Percentiles rank a stretch among this genome's conserved stretches.
phyloP scores from a whole-genome alignment of 2,329 filamentous ascomycete species.

The Madurella mycetomatis region DNA sequence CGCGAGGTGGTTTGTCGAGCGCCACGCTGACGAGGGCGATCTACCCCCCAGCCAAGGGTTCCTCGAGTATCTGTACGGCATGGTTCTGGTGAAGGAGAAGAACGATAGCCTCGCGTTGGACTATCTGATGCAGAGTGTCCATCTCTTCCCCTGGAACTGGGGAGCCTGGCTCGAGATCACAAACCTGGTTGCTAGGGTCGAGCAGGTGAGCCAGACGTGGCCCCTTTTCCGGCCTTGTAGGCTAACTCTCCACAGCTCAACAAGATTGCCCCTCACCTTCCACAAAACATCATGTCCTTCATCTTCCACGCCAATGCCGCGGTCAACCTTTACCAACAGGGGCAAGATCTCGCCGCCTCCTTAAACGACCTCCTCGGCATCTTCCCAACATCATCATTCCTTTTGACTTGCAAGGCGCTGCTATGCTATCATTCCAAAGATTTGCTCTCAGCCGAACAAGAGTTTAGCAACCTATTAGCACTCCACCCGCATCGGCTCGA shows the following conservation, averaged over 20 bases:
- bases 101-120: slow-evolving; percentile 80
- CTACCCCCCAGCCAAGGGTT: slow-evolving; percentile 74
- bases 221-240: background rate
- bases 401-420: slow-evolving; percentile 84
- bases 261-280: slow-evolving; percentile 65
- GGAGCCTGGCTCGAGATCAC: slow-evolving; percentile 93
- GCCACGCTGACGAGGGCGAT: slow-evolving; percentile 54
- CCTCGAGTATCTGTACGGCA: slow-evolving; percentile 88
- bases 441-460: slow-evolving; percentile 61
- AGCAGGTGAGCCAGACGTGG: slow-evolving; percentile 60
- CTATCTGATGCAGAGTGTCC: slow-evolving; percentile 83
- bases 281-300: slow-evolving; percentile 86
- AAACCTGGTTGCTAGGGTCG: slow-evolving; percentile 69
- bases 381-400: slow-evolving; percentile 83
- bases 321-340: slow-evolving; percentile 86
- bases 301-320: slow-evolving; percentile 91
- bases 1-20: slow-evolving; percentile 73
- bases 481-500: slow-evolving; percentile 72
- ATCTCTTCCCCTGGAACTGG: slow-evolving; percentile 93
- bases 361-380: slow-evolving; percentile 75
- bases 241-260: slow-evolving; percentile 55
- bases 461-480: slow-evolving; percentile 76
- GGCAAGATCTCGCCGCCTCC: slow-evolving; percentile 66
- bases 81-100: slow-evolving; percentile 84
- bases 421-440: slow-evolving; percentile 88